These are phyloP conservation scores for Suillus fuscotomentosus DNA, from an alignment of 768 basidiomycete species.

Conservation along the genomic window DNA sequence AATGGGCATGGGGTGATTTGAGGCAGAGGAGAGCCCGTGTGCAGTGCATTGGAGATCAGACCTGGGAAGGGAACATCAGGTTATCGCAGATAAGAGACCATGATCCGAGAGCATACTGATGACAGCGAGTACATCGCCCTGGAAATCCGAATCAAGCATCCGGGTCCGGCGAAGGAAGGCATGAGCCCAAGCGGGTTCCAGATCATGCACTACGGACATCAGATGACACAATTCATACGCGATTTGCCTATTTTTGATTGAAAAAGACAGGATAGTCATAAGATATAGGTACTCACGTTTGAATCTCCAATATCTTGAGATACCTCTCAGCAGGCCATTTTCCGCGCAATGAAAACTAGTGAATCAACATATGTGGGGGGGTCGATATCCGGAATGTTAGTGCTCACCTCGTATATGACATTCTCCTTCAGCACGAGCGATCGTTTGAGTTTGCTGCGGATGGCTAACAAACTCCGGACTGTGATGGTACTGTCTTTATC, in stretches of 20 bases:
- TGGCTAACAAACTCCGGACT: conserved; percentile 65
- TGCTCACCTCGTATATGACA: conserved; percentile 62
- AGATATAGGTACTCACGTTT: conserved; percentile 46
- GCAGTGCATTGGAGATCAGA: conserved; percentile 74
- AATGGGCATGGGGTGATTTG: conserved; percentile 84
- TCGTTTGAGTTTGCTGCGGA: conserved; percentile 70
- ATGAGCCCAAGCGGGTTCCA: conserved; percentile 75
- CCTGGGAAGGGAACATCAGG: conserved; percentile 35
- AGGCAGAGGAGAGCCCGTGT: conserved; percentile 72
- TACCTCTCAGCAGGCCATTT: conserved; percentile 82
- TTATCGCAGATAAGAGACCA: neutral
- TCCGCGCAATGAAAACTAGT: conserved; percentile 72
- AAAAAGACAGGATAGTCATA: neutral
- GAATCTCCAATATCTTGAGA: conserved; percentile 63
- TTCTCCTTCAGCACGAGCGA: conserved; percentile 56
- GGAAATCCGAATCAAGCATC: conserved; percentile 75
- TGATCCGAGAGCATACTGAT: conserved; percentile 49
- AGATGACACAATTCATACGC: conserved; percentile 70
- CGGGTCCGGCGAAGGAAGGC: conserved; percentile 76
- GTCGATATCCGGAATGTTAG: neutral
- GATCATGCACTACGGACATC: conserved; percentile 65
- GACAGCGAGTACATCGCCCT: conserved; percentile 83
- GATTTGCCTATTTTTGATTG: conserved; percentile 50
- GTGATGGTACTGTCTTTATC: conserved; percentile 58
- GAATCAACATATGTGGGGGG: conserved; percentile 6